Evolutionary conservation across 163 green algal species (phyloP), one percentile per base, ranked within the genome.

Genomic region (Chlorella variabilis): DNA sequence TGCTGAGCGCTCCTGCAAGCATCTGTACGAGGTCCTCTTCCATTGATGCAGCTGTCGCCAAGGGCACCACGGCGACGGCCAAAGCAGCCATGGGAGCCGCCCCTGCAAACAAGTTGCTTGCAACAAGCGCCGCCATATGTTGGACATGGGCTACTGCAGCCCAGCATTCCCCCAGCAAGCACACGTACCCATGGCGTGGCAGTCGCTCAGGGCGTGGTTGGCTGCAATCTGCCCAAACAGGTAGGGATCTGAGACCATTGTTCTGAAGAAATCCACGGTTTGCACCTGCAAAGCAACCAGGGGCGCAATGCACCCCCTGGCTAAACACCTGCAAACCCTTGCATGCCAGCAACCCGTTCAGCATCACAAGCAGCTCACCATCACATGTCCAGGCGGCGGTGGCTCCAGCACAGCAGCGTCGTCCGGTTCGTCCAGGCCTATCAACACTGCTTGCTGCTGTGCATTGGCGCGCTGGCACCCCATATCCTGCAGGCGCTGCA

Each of bases 241-340:
- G 68, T 90, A 97, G 4, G 92, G 90, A 75, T 98, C 95, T 31
- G 85, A 61, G 21, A 96, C 85, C 66, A 97, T 92, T 17, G 85
- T 56, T 4, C 88, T 84, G 82, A 98, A 97, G 49, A 97, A 98
- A 83, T 98, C 95, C 25, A 98, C 89, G 2, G 93, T 97, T 27
- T 97, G 93, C 34, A 98, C 75, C 74, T 80, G 58, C 58, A 63
- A n/a, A n/a, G n/a, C n/a, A n/a, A n/a, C n/a, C n/a, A n/a, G n/a
- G n/a, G n/a, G n/a, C n/a, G n/a, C n/a, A n/a, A n/a, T n/a, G n/a
- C n/a, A n/a, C n/a, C n/a, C n/a, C n/a, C n/a, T n/a, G n/a, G n/a
- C n/a, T n/a, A n/a, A n/a, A n/a, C n/a, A n/a, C n/a, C n/a, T n/a
- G n/a, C n/a, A n/a, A n/a, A n/a, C n/a, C n/a, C n/a, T n/a, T n/a